Base-by-base conservation (phyloP, 225 moss, liverwort and hornwort genomes). In the Marchantia polymorpha region DNA sequence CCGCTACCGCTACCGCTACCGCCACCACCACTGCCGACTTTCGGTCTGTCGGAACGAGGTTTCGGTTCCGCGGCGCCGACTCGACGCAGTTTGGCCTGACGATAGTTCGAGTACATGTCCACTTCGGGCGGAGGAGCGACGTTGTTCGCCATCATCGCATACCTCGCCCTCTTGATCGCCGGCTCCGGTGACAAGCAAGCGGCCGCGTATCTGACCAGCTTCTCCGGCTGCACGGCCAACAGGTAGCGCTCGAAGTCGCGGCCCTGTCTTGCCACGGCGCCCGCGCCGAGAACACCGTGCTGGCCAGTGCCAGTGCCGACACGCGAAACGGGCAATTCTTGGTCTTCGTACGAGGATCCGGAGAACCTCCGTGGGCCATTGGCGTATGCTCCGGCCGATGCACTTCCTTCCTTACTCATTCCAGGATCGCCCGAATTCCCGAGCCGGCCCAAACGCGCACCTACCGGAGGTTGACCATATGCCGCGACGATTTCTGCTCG, bases 81-180 rank as follows among this genome's bases (percentile, higher is more conserved):
- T 70, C 84, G 65, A 11, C 80, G 79, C 12, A 79, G 66, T 75
- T 87, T 82, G 3, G 84, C 87, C 69, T 77, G 66, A 23, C 84
- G 84, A 50, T 87, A 84, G 75, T 87, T 84, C 3, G 87, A 84
- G 39, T 87, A 87, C 29, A 60, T 53, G 11, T 87, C 87, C 10
- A 76, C 81, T 53, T 84, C 84, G 22, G 80, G 26, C 46, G 69
- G 49, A 65, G 50, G 67, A 16, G 64, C 63, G 56, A 68, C 78
- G 61, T 74, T 80, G 69, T 72, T 77, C 22, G 51, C 79, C 10
- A 84, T 25, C 46, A 80, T 56, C 10, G 65, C 39, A 55, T 53
- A 52, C 30, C 76, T 73, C 6, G 52, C 77, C 14, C 80, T 20
- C 30, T 53, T 77, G 47, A 80, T 46, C 20, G 59, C 75, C 30